A percentile compares a stretch with the other conserved stretches of the same genome.
Conservation (phyloP, 495 filamentous ascomycete species). For the Hapsidospora chrysogenum region DNA sequence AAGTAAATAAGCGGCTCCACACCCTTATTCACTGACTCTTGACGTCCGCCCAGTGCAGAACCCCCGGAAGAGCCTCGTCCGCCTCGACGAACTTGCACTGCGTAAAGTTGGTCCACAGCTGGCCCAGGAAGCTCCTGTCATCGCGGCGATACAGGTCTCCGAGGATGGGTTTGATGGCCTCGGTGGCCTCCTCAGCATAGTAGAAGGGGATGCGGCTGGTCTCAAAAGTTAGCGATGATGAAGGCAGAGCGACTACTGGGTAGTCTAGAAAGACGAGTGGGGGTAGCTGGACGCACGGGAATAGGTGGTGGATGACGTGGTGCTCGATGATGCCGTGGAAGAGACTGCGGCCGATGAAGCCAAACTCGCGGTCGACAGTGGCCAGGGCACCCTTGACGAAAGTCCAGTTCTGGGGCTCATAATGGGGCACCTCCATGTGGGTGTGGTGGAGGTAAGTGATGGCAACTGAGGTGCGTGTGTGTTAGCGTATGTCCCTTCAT, state of each 20-base stretch:
- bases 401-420: constrained; percentile 37
- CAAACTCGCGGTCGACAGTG: constrained; percentile 46
- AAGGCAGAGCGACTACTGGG: background rate
- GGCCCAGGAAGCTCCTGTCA: constrained; percentile 15
- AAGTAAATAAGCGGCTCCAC: too few relatives aligned
- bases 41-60: too few relatives aligned
- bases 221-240: constrained; percentile 2
- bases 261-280: background rate
- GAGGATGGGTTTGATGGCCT: constrained; percentile 42
- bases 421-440: constrained; percentile 41
- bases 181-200: constrained; percentile 44
- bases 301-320: constrained; percentile 49
- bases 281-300: constrained; percentile 19
- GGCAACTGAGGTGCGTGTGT: constrained; percentile 15
- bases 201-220: constrained; percentile 42
- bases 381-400: constrained; percentile 44
- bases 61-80: too few relatives aligned
- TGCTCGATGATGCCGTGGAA: constrained; percentile 52
- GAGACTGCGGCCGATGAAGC: constrained; percentile 43
- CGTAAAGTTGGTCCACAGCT: constrained; percentile 16
- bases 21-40: too few relatives aligned
- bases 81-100: constrained; percentile 18
- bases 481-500: constrained; percentile 3
- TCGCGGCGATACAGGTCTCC: constrained; percentile 9
- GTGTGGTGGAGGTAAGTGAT: constrained; percentile 54